Base-by-base conservation (phyloP, 805 yeast genomes). In the Kuraishia ogatae region DNA sequence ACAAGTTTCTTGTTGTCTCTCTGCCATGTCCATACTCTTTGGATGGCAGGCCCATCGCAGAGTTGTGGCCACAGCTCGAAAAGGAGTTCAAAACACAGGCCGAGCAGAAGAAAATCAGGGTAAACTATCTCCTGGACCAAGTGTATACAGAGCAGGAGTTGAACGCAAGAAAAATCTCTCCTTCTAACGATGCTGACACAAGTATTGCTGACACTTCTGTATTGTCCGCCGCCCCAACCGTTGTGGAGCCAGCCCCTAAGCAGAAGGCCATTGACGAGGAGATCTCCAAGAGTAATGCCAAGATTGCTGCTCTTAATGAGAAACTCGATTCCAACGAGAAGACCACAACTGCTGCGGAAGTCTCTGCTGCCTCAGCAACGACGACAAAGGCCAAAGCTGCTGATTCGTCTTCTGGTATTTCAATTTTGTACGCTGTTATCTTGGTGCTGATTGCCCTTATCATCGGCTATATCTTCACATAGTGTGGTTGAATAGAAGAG, bases 1-100 rank as follows among this genome's bases (percentile, higher is more conserved):
- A 94, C 73, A 94, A 94, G 74, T 94, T 94, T 70, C 81, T 93
- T 65, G 84, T 94, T 57, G 92, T 92, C 62, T 82, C 96, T 26
- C 78, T 91, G 60, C 96, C 97, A 51, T 82, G 90, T 58, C 83
- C 87, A 19, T 71, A 74, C 54, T 80, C 77, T 55, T 69, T 81
- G 58, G 79, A 79, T 58, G 83, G 82, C 53, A 74, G 79, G 49
- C 65, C 78, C 26, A 75, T 89, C 53, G 80, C 89, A 52, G 85
- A 84, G 52, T 71, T 80, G 63, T 91, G 97, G 97, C 65, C 86
- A n/a, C 73, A 78, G 55, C 77, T 90, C 66, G 63, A 86, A 80
- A 73, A 87, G 83, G 73, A 81, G 81, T 53, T 54, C 55, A 54
- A 56, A 43, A 39, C 57, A 24, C 48, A 47, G 20, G 46, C 35